A percentile compares a stretch with the other conserved stretches of the same genome.
Evolutionary conservation across 352 stramenopile species (phyloP).

Genomic region (Lagenidium sp.): DNA sequence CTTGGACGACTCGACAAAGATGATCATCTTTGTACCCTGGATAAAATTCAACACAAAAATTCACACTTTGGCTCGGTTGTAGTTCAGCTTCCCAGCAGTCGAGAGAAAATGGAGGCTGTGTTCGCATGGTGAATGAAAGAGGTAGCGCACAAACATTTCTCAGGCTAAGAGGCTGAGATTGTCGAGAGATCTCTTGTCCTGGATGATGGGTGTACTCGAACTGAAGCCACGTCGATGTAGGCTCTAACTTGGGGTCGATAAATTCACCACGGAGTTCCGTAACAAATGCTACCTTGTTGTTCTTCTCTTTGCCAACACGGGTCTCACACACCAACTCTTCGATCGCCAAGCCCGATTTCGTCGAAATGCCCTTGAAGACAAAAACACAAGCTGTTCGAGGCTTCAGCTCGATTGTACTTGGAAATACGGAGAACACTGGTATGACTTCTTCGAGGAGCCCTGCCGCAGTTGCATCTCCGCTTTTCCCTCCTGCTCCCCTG

Average conservation of each 20-base stretch:
- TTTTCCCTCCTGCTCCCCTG: conserved; percentile 9
- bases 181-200: conserved; percentile 41
- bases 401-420: conserved; percentile 88
- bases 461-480: background rate
- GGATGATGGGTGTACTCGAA: conserved; percentile 87
- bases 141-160: conserved; percentile 85
- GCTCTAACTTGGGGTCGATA: conserved; percentile 78
- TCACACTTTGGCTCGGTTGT: conserved; percentile 60
- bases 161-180: conserved; percentile 74
- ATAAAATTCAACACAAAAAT: conserved; percentile 91
- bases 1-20: conserved; percentile 78
- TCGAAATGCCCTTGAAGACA: conserved; percentile 84
- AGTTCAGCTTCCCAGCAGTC: conserved; percentile 88
- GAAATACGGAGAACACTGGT: conserved; percentile 87
- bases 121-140: conserved; percentile 87
- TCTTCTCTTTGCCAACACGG: conserved; percentile 91
- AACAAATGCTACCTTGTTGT: conserved; percentile 76
- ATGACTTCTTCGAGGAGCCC: conserved; percentile 16
- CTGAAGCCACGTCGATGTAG: conserved; percentile 56
- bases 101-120: conserved; percentile 87
- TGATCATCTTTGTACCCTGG: conserved; percentile 90
- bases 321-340: conserved; percentile 90
- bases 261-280: conserved; percentile 88
- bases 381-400: conserved; percentile 91
- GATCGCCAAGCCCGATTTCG: conserved; percentile 37